Evolutionary conservation across 2,329 filamentous ascomycete genomes (phyloP), one percentile per base, ranked within the genome.

Genomic region (Penicillium polonicum): DNA sequence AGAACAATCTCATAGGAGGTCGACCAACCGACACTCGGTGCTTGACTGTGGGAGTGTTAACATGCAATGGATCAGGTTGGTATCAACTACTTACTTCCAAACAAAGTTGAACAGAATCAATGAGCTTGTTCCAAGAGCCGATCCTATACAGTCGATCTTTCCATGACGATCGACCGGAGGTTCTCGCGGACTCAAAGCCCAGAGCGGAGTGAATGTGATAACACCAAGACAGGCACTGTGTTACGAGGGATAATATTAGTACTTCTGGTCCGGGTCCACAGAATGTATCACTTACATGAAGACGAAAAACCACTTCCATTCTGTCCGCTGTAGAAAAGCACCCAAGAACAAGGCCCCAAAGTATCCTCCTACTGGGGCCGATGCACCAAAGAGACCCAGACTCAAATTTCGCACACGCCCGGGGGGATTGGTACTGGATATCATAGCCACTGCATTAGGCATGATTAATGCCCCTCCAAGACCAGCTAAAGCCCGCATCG

Each of bases 381-480:
- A 74, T 0, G 78, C 79, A 3, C 77, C 80, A 61, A 83, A 82
- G 39, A 80, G 66, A 10, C 74, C 79, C 48, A 82, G 66, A 36
- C 73, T 70, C 19, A 82, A 64, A 57, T 83, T 81, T 13, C 80
- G 74, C 43, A 69, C 68, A 13, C 68, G 68, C 0, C 82, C 81
- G 0, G 80, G 80, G 0, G 78, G 78, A 19, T 82, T 76, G 36
- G 76, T 81, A 27, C 75, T 77, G 0, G 75, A 76, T 17, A 84
- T 70, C 49, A 83, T 75, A 0, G 82, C 81, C 0, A 84, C 74
- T 0, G 79, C 78, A 60, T 83, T 84, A 0, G 82, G 81, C 68
- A 83, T 76, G n/a, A 83, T 68, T 17, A 82, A 71, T 0, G 78
- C 81, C 1, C 79, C 81, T 0, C 82, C 82, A 12, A 83, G 74